Percentiles rank a stretch among this genome's conserved stretches.
Evolutionary conservation across 2,329 filamentous ascomycete genomes (phyloP).

Genomic region (Fusarium sp.): DNA sequence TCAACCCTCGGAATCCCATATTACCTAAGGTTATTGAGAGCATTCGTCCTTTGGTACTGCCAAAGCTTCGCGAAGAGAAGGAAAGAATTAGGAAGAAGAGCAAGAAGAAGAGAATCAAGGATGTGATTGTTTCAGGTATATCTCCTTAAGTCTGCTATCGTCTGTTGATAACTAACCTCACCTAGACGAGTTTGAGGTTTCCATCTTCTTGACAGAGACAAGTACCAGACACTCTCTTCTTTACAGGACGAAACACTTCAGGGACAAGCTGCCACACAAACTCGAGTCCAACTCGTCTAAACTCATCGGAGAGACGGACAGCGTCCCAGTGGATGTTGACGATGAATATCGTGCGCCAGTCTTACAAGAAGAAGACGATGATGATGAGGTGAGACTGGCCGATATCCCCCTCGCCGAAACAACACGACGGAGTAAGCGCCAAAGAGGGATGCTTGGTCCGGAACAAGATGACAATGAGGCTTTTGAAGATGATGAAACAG

Average conservation of each 20-base stretch:
- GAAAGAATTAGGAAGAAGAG: conserved; percentile 70
- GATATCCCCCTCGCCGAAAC: conserved; percentile 53
- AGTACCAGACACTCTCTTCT: conserved; percentile 87
- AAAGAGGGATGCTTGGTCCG: conserved; percentile 43
- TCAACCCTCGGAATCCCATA: conserved; percentile 80
- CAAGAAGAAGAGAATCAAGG: conserved; percentile 86
- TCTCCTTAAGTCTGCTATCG: not conserved
- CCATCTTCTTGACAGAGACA: conserved; percentile 91
- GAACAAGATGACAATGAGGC: conserved; percentile 52
- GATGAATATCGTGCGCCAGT: conserved; percentile 53
- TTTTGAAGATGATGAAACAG: conserved; percentile 54
- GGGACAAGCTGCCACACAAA: conserved; percentile 66
- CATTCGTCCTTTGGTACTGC: conserved; percentile 86
- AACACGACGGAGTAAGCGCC: conserved; percentile 49
- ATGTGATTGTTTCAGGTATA: conserved; percentile 83
- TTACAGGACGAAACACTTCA: conserved; percentile 85
- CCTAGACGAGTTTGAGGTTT: conserved; percentile 93
- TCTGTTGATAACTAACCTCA: conserved; percentile 30
- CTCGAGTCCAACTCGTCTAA: conserved; percentile 73
- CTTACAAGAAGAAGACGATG: conserved; percentile 65
- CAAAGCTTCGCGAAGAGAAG: conserved; percentile 90
- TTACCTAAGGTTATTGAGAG: conserved; percentile 87
- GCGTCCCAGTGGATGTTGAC: conserved; percentile 67
- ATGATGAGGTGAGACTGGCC: conserved; percentile 50
- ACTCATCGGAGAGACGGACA: conserved; percentile 69